These are phyloP conservation scores for Delonix regia DNA, from an alignment of 306 rosid species.

Conservation along the genomic window DNA sequence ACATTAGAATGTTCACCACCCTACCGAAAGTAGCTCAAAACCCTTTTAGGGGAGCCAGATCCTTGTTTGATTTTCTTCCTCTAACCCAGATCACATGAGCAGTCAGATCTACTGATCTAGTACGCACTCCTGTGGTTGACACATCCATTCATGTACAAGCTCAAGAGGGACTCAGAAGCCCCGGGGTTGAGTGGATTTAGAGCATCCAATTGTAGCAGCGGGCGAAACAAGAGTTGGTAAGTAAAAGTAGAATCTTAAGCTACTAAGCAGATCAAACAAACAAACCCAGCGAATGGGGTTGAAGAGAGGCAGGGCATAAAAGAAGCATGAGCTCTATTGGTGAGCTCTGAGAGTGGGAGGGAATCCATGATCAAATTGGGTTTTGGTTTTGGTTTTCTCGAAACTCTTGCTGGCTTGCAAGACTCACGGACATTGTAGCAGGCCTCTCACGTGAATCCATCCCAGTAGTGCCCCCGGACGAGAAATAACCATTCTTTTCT, in stretches of 20 bases:
- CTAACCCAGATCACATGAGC: neutral
- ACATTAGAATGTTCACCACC: neutral
- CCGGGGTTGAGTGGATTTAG: neutral
- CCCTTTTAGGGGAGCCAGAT: constrained; percentile 26
- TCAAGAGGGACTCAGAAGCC: neutral
- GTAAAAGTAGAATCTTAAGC: neutral
- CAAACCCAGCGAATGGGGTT: neutral
- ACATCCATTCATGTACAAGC: neutral
- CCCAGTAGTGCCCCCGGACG: neutral
- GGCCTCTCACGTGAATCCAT: constrained; percentile 47
- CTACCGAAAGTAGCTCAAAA: constrained; percentile 31
- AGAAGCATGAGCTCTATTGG: constrained; percentile 32
- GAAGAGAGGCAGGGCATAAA: neutral
- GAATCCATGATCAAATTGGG: constrained; percentile 37
- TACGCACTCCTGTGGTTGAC: neutral
- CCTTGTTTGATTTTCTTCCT: constrained; percentile 4
- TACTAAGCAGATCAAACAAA: constrained; percentile 19
- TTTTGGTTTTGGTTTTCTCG: constrained; percentile 38
- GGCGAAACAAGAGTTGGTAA: neutral
- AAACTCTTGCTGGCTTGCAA: constrained; percentile 37
- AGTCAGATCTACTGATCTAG: constrained; percentile 40
- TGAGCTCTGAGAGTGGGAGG: constrained; percentile 21
- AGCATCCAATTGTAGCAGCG: neutral
- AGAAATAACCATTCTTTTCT: neutral
- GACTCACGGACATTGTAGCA: constrained; percentile 44